Conservation (phyloP, 768 basidiomycete species). For the Russula dissimulans region DNA sequence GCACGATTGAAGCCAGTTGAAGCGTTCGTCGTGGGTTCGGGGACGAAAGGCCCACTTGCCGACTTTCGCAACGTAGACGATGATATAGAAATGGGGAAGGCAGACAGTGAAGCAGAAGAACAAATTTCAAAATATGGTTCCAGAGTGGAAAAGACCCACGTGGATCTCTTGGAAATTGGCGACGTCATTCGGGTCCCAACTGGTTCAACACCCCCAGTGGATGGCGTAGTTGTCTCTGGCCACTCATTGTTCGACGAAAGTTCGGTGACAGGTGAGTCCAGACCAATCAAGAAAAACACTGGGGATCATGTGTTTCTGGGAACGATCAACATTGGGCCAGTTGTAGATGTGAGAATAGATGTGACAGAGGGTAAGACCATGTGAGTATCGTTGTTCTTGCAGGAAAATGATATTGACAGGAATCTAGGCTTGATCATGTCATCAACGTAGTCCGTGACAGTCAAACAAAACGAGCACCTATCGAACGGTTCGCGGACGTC, state of each 20-base stretch:
- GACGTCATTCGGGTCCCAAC: conserved; percentile 65
- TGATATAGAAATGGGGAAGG: conserved; percentile 34
- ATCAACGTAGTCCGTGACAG: conserved; percentile 72
- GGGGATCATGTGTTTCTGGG: conserved; percentile 70
- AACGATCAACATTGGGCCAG: conserved; percentile 58
- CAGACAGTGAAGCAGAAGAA: conserved; percentile 15
- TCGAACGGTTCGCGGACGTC: conserved; percentile 66
- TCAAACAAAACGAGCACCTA: conserved; percentile 60
- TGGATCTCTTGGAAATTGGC: conserved; percentile 66
- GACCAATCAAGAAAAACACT: conserved; percentile 44
- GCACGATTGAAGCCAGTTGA: conserved; percentile 53
- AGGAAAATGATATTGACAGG: neutral
- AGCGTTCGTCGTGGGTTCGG: conserved; percentile 40
- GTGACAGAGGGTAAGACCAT: conserved; percentile 61
- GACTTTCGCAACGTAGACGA: neutral
- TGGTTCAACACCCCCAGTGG: conserved; percentile 69
- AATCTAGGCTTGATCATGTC: conserved; percentile 58
- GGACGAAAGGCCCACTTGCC: neutral
- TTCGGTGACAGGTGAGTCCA: conserved; percentile 75
- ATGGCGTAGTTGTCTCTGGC: conserved; percentile 52
- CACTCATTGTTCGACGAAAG: conserved; percentile 65
- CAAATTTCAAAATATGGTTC: conserved; percentile 7
- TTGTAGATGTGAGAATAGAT: conserved; percentile 54
- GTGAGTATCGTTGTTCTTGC: conserved; percentile 28
- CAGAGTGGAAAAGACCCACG: conserved; percentile 34